phyloP scores from a whole-genome alignment of 176 grass and related monocot genomes.

The Musa itinerans region DNA sequence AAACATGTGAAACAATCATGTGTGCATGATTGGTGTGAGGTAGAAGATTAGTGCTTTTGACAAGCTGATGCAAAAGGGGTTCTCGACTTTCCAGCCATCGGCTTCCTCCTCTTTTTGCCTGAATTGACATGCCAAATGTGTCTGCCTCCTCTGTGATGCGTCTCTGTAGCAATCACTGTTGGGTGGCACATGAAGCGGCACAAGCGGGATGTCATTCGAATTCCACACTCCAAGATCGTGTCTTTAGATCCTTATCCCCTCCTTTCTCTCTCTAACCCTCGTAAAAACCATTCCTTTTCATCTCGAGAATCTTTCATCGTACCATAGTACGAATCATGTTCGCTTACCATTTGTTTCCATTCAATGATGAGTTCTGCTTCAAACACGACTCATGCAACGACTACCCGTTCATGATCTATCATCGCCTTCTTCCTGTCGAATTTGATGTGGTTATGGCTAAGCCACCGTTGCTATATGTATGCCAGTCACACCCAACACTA shows the following conservation, averaged over 20 bases:
- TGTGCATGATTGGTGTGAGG: background rate
- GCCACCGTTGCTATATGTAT: background rate
- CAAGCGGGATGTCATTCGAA: too few relatives aligned
- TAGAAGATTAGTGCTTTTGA: too few relatives aligned
- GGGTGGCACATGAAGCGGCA: background rate
- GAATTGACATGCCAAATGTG: background rate
- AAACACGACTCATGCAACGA: too few relatives aligned
- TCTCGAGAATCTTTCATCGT: too few relatives aligned
- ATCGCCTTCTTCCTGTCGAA: too few relatives aligned
- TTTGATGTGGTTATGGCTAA: background rate
- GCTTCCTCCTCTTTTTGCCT: background rate
- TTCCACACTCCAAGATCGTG: background rate
- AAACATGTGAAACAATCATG: background rate
- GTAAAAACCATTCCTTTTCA: too few relatives aligned
- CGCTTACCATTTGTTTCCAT: too few relatives aligned
- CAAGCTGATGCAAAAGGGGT: too few relatives aligned
- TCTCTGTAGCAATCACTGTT: background rate
- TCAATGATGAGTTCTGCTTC: too few relatives aligned
- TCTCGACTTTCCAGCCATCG: too few relatives aligned
- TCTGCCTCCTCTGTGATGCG: background rate
- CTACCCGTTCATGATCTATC: too few relatives aligned
- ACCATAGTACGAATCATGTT: too few relatives aligned
- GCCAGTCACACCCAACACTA: constrained; percentile 50
- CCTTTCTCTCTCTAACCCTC: background rate
- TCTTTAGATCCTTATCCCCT: background rate